Base-by-base conservation (phyloP, 768 basidiomycete species). In the Lentinus brumalis region DNA sequence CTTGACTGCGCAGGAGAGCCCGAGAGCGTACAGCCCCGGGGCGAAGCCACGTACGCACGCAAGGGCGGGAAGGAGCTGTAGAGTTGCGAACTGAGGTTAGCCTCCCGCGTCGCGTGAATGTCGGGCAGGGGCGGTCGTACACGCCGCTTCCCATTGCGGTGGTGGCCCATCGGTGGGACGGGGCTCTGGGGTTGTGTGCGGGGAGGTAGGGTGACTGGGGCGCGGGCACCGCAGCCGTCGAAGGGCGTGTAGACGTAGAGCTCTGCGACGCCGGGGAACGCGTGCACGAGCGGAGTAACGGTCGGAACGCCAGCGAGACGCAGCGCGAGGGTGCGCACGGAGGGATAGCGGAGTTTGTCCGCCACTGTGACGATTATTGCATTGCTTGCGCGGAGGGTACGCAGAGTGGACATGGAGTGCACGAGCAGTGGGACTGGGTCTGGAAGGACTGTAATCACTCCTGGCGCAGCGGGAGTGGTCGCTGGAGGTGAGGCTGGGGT, bases 61-160 rank as follows among this genome's bases (percentile, higher is more conserved):
- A 4, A 62, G 45, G 61, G 61, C 26, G 61, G 46, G 18, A 62
- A 62, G 14, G 61, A 57, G 52, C 61, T 62, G 52, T 62, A 62
- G 31, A 62, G 21, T 21, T 62, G 61, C 7, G 61, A 53, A 0
- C 45, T 57, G 12, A 50, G 50, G 45, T 62, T 62, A 16, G 61
- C 56, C 30, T 53, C 51, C 39, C 61, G 56, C 16, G 61, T 57
- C 14, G 61, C 61, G 38, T 57, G 56, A 38, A 62, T 49, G 14
- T 14, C 7, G 5, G 55, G 60, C 11, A 60, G 21, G 15, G 59
- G 46, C 18, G 57, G 32, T 18, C n/a, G 58, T 15, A 21, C 10
- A 4, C 15, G 30, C 10, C 50, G 50, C 9, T 49, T 49, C 21
- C 29, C 29, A 6, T 49, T 45, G n/a, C n/a, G 44, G 15, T 35